These are phyloP conservation scores for Colletotrichum costaricense DNA, from an alignment of 2,329 filamentous ascomycete genomes.

Conservation along the genomic window DNA sequence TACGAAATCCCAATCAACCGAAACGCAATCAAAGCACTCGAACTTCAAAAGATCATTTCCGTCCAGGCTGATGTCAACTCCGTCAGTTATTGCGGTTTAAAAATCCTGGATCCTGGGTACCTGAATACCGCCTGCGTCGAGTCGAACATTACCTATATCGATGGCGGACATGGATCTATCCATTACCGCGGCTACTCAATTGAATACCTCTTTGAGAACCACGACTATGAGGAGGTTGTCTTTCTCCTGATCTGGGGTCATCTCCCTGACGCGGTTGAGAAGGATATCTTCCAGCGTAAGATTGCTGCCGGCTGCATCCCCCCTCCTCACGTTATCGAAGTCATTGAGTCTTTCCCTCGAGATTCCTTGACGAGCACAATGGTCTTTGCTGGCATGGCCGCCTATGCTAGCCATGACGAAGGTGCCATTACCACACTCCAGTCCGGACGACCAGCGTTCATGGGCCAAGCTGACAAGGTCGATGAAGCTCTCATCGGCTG, in stretches of 20 bases:
- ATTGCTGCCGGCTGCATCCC: conserved; percentile 8
- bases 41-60: conserved; percentile 44
- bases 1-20: conserved; percentile 45
- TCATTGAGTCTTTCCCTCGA: conserved; percentile 35
- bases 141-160: conserved; percentile 43
- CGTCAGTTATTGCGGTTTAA: background rate
- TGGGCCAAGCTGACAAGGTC: background rate
- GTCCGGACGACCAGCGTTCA: background rate
- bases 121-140: conserved; percentile 18
- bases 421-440: conserved; percentile 40
- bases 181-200: conserved; percentile 48
- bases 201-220: conserved; percentile 35
- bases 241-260: conserved; percentile 52
- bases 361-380: conserved; percentile 49
- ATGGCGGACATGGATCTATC: conserved; percentile 47
- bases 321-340: background rate
- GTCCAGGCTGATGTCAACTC: conserved; percentile 38
- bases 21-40: conserved; percentile 45
- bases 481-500: conserved; percentile 5
- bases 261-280: conserved; percentile 46
- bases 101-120: conserved; percentile 11
- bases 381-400: conserved; percentile 49
- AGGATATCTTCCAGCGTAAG: conserved; percentile 32
- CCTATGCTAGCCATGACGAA: conserved; percentile 44
- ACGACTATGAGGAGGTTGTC: conserved; percentile 41